These are phyloP conservation scores for Cyathus striatus DNA, from an alignment of 768 basidiomycete species.

Conservation along the genomic window DNA sequence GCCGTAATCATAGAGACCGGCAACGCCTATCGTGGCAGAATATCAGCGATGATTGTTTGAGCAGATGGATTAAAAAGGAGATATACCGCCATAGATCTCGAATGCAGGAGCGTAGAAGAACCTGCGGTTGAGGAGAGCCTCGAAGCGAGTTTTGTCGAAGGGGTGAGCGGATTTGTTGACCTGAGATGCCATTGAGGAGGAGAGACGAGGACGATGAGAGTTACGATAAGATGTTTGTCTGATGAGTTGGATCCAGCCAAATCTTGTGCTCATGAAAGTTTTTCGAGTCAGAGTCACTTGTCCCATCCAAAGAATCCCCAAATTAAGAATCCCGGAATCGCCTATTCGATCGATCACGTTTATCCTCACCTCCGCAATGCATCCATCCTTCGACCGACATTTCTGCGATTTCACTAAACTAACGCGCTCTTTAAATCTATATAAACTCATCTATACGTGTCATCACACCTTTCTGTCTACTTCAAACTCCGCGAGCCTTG, in stretches of 20 bases:
- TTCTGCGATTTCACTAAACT: no score
- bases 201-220: slow-evolving; percentile 19
- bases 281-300: slow-evolving; percentile 13
- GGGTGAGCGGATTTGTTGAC: slow-evolving; percentile 82
- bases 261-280: slow-evolving; percentile 21
- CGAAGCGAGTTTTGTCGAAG: slow-evolving; percentile 84
- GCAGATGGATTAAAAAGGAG: neutral
- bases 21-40: slow-evolving; percentile 92
- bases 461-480: no score
- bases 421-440: no score
- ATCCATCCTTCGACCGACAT: no score
- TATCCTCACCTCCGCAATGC: no score
- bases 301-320: no score
- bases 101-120: slow-evolving; percentile 99
- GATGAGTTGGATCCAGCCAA: slow-evolving; percentile 15
- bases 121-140: slow-evolving; percentile 79
- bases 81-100: slow-evolving; percentile 95
- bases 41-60: slow-evolving; percentile 2
- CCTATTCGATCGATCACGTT: no score
- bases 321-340: no score
- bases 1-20: slow-evolving; percentile 96
- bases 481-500: no score
- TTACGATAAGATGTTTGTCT: slow-evolving; percentile 21
- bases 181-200: slow-evolving; percentile 22
- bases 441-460: no score